A percentile compares a stretch with the other conserved stretches of the same genome.
phyloP scores from a whole-genome alignment of 2,329 filamentous ascomycete species.

The Orbilia quercus region DNA sequence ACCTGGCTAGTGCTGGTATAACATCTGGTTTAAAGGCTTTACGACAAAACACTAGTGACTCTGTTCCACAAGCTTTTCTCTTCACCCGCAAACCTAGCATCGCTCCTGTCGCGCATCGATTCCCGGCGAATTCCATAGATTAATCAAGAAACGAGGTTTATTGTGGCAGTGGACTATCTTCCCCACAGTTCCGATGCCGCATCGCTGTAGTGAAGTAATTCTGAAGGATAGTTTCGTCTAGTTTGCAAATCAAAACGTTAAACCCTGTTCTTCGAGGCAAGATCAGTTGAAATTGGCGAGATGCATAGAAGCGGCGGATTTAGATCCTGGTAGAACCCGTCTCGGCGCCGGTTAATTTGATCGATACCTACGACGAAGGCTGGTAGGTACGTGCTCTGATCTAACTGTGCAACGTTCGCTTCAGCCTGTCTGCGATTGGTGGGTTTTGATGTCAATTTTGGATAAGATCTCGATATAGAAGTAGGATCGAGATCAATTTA shows the following conservation, averaged over 20 bases:
- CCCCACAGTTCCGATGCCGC: conserved; percentile 18
- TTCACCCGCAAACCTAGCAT: no score
- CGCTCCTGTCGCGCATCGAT: no score
- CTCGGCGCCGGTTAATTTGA: conserved; percentile 40
- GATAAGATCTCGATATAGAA: no score
- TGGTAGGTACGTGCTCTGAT: neutral
- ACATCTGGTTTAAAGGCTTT: no score
- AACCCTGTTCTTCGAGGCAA: neutral
- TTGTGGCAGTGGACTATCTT: conserved; percentile 20
- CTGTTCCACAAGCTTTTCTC: no score
- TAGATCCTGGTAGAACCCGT: conserved; percentile 24
- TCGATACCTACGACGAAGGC: neutral
- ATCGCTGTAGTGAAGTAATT: neutral
- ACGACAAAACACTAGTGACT: no score
- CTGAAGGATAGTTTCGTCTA: neutral
- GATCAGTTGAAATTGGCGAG: neutral
- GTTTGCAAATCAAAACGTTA: conserved; percentile 7
- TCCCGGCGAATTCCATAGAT: no score
- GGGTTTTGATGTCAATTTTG: no score
- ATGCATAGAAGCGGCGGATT: conserved; percentile 36
- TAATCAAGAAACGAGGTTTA: no score
- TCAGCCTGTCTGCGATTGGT: neutral
- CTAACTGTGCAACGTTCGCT: neutral
- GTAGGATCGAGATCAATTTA: no score
- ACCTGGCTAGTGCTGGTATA: no score